Percentiles rank a stretch among this genome's conserved stretches.
phyloP scores from a whole-genome alignment of 306 rosid species.

The Macrotyloma uniflorum region DNA sequence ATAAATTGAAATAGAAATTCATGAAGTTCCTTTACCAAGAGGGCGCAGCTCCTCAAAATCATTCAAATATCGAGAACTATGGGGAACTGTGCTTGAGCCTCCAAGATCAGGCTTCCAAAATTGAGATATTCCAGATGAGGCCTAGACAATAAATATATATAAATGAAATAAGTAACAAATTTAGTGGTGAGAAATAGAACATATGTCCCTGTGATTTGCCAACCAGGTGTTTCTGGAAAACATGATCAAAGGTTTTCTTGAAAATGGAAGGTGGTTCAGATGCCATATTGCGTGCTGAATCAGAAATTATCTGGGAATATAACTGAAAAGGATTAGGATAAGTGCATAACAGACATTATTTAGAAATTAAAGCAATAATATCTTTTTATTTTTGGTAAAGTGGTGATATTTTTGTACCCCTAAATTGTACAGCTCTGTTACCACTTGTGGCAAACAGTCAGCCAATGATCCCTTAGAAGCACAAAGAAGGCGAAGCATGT shows the following conservation, averaged over 20 bases:
- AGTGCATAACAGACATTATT: constrained; percentile 32
- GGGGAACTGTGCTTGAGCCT: constrained; percentile 58
- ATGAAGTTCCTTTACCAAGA: constrained; percentile 67
- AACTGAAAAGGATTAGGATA: constrained; percentile 50
- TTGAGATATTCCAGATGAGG: constrained; percentile 65
- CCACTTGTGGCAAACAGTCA: constrained; percentile 72
- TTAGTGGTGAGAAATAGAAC: constrained; percentile 26
- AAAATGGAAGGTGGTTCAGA: constrained; percentile 66
- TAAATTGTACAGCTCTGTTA: constrained; percentile 66
- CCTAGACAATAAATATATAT: constrained; percentile 50
- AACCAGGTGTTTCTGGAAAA: constrained; percentile 71
- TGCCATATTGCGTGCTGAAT: constrained; percentile 74
- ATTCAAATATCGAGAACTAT: constrained; percentile 84
- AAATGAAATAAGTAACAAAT: constrained; percentile 8
- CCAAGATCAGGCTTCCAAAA: constrained; percentile 86
- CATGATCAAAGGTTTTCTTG: constrained; percentile 64
- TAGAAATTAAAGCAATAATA: constrained; percentile 11
- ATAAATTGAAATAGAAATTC: constrained; percentile 19
- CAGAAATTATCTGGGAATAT: constrained; percentile 70
- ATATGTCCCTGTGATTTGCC: constrained; percentile 23
- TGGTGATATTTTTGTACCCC: constrained; percentile 59
- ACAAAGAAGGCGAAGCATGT: constrained; percentile 83
- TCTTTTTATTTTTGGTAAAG: constrained; percentile 1
- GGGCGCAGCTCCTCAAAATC: constrained; percentile 94
- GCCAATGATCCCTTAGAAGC: constrained; percentile 65